Conservation (phyloP, 139 green algal genomes). For the Micractinium conductrix region DNA sequence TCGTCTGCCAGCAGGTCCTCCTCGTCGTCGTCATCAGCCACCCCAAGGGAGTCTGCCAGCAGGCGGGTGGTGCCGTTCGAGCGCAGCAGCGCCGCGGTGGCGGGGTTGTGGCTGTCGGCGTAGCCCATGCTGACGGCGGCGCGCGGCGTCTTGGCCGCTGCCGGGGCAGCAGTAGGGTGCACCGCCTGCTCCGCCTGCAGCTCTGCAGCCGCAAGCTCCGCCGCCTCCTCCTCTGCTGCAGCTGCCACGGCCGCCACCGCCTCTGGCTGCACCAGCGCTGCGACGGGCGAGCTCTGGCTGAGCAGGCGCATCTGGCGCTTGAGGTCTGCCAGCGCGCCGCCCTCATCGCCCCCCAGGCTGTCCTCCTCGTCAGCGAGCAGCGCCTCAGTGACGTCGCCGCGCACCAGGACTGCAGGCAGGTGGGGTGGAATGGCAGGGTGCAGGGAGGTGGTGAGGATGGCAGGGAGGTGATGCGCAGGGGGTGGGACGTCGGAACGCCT, state of each 20-base stretch:
- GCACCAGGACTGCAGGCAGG: not conserved
- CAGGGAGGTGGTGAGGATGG: not conserved
- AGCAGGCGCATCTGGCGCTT: conserved; percentile 40
- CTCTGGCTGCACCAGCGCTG: not conserved
- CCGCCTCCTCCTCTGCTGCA: not conserved
- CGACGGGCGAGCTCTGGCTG: conserved; percentile 15
- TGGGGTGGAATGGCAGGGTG: not conserved
- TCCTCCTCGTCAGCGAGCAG: conserved; percentile 40
- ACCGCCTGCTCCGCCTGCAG: not conserved
- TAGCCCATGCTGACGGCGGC: conserved; percentile 35
- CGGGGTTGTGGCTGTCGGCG: conserved; percentile 49
- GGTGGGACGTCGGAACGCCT: too few species aligned
- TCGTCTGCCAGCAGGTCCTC: not conserved
- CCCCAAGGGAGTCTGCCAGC: conserved; percentile 11
- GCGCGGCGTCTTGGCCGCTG: not conserved
- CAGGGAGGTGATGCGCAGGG: not conserved
- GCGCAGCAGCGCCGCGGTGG: conserved; percentile 40
- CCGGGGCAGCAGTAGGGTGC: not conserved
- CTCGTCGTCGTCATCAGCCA: not conserved
- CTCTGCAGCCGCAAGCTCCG: not conserved
- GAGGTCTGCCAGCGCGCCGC: conserved; percentile 28
- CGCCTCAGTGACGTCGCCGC: conserved; percentile 21
- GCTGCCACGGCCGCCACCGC: not conserved
- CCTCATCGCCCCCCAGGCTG: not conserved
- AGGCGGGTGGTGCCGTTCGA: conserved; percentile 51